Evolutionary conservation across 2,329 filamentous ascomycete species (phyloP), one percentile per base, ranked within the genome.

Genomic region (Colletotrichum tabaci): DNA sequence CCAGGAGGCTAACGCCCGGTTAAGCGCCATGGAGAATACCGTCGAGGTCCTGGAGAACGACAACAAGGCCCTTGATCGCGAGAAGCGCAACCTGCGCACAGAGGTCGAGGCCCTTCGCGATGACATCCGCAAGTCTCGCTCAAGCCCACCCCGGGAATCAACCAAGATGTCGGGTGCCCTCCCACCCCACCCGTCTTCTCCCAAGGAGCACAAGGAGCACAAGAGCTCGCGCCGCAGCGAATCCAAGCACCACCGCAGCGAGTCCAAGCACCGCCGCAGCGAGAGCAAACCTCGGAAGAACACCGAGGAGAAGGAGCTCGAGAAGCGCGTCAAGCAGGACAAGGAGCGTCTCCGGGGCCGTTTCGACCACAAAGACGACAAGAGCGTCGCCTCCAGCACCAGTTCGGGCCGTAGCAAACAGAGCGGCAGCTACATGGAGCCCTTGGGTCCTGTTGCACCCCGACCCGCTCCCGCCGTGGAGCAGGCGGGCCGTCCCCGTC

Each of bases 281-380:
- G 80, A 79, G 75, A 79, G 61, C 73, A 75, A 44, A 74, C 74
- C 71, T 13, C 65, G 69, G 18, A 78, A 78, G 71, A 76, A 79
- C 55, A 71, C 73, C 26, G 61, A 61, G 21, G 69, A 68, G 21
- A 74, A 74, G 26, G 62, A 63, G 55, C 72, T 66, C 18, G 77
- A 78, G 44, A 67, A 58, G 57, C 69, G 61, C n/a, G 74, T 77
- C 67, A 77, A 78, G 66, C 77, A 76, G 40, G 79, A 80, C 62
- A 81, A 81, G 74, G 80, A 81, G 57, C 81, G 82, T 18, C 77
- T 84, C 63, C 79, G 79, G 40, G 77, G 77, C 66, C 80, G 82
- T 38, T 83, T 84, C 72, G 82, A 82, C 42, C 61, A 49, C 49
- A 74, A 75, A 63, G 61, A 70, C 55, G 79, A 82, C 64, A 77